Evolutionary conservation across 2,329 filamentous ascomycete species (phyloP).

Genomic region (Colletotrichum cuscutae): DNA sequence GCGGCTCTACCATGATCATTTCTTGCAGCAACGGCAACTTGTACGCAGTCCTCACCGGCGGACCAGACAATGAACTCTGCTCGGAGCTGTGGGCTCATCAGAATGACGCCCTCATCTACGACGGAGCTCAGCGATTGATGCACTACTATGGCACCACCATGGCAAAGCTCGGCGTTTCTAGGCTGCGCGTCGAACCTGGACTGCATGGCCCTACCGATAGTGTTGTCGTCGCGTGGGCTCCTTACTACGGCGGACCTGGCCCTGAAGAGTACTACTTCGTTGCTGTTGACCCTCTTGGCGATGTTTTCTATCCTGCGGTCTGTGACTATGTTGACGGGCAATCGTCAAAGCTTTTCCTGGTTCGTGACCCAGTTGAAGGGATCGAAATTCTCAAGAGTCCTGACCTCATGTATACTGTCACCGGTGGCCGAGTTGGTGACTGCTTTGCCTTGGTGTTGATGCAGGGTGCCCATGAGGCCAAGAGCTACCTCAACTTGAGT

Average conservation of each 20-base stretch:
- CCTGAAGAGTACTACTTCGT: slow-evolving; percentile 36
- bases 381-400: slow-evolving; percentile 38
- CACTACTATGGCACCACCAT: slow-evolving; percentile 49
- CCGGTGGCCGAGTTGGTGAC: slow-evolving; percentile 39
- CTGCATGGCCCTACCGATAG: slow-evolving; percentile 32
- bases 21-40: slow-evolving; percentile 48
- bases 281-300: slow-evolving; percentile 36
- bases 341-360: slow-evolving; percentile 42
- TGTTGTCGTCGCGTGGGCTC: slow-evolving; percentile 37
- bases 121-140: slow-evolving; percentile 40
- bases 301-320: slow-evolving; percentile 42
- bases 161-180: slow-evolving; percentile 34
- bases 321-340: slow-evolving; percentile 41
- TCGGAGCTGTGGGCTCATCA: slow-evolving; percentile 39
- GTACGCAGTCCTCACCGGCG: slow-evolving; percentile 40
- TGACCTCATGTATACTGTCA: slow-evolving; percentile 40
- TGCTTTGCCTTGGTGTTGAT: neutral
- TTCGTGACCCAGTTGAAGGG: slow-evolving; percentile 38
- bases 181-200: slow-evolving; percentile 40
- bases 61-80: slow-evolving; percentile 36
- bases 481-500: no score
- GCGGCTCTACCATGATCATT: slow-evolving; percentile 38
- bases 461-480: neutral
- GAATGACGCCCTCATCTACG: slow-evolving; percentile 37
- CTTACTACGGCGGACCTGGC: slow-evolving; percentile 3